These are phyloP conservation scores for Hypomontagnella submonticulosa DNA, from an alignment of 495 filamentous ascomycete species.

Conservation along the genomic window DNA sequence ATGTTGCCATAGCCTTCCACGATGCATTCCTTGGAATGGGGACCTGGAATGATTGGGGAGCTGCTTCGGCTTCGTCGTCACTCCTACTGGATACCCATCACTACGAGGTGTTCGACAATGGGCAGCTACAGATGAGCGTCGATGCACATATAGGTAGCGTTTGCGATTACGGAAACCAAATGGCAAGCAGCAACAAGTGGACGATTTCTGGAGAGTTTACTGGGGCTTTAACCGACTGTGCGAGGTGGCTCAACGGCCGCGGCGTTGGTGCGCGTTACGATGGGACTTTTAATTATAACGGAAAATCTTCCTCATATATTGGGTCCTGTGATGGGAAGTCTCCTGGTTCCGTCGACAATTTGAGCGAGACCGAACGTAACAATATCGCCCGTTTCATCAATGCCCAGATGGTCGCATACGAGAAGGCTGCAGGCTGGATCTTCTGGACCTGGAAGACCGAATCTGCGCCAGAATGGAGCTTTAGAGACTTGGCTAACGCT, in stretches of 20 bases:
- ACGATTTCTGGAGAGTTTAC: slow-evolving; percentile 77
- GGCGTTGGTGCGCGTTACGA: slow-evolving; percentile 77
- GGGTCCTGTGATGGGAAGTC: slow-evolving; percentile 71
- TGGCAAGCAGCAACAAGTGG: slow-evolving; percentile 73
- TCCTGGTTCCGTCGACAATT: slow-evolving; percentile 63
- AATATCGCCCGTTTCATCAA: slow-evolving; percentile 74
- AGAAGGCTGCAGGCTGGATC: slow-evolving; percentile 75
- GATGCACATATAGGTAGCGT: slow-evolving; percentile 62
- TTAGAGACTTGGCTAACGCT: slow-evolving; percentile 50
- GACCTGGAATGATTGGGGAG: slow-evolving; percentile 78
- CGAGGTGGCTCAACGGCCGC: slow-evolving; percentile 75
- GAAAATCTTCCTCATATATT: slow-evolving; percentile 31
- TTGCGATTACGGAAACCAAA: slow-evolving; percentile 60
- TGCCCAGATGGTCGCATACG: slow-evolving; percentile 79
- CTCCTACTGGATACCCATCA: slow-evolving; percentile 77
- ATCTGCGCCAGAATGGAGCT: slow-evolving; percentile 85
- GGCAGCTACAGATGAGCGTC: slow-evolving; percentile 62
- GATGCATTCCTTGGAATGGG: slow-evolving; percentile 73
- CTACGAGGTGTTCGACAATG: slow-evolving; percentile 74
- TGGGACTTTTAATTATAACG: slow-evolving; percentile 62
- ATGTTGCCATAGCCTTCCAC: slow-evolving; percentile 68
- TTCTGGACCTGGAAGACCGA: slow-evolving; percentile 93
- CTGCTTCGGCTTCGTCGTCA: slow-evolving; percentile 61
- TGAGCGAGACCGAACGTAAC: slow-evolving; percentile 63
- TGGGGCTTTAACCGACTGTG: slow-evolving; percentile 79